A percentile compares a stretch with the other conserved stretches of the same genome.
Conservation (phyloP, 768 basidiomycete species). For the Boletus huronensis region DNA sequence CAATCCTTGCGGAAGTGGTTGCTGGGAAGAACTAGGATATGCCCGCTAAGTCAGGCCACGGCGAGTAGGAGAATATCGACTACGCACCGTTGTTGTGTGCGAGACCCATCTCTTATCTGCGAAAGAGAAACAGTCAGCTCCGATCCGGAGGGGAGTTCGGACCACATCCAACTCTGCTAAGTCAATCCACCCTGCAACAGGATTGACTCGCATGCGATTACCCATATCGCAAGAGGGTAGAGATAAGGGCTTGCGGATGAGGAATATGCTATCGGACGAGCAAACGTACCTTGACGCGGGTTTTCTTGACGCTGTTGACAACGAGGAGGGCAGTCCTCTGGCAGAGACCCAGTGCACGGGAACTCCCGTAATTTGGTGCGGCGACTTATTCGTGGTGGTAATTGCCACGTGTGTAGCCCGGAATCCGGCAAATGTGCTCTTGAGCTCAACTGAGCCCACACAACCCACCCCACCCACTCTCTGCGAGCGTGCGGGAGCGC, state of each 20-base stretch:
- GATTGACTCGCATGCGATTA: neutral
- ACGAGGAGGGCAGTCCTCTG: constrained; percentile 9
- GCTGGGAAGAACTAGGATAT: constrained; percentile 69
- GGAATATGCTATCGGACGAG: neutral
- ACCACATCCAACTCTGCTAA: constrained; percentile 17
- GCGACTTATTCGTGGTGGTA: constrained; percentile 22
- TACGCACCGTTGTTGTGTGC: constrained; percentile 34
- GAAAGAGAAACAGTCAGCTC: constrained; percentile 13
- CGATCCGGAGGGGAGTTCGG: neutral
- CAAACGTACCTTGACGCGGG: constrained; percentile 33
- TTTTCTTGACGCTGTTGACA: constrained; percentile 29
- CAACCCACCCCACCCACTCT: no score
- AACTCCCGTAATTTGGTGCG: constrained; percentile 28
- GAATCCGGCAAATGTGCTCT: no score
- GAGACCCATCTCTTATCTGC: constrained; percentile 36
- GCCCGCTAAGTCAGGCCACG: constrained; percentile 8
- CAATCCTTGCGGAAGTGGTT: constrained; percentile 99
- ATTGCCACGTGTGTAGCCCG: no score
- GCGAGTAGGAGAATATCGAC: constrained; percentile 26
- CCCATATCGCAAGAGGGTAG: neutral
- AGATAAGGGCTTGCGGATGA: neutral
- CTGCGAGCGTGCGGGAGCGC: no score
- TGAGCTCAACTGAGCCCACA: no score
- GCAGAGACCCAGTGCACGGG: constrained; percentile 14
- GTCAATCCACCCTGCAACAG: constrained; percentile 23